phyloP scores from a whole-genome alignment of 2,329 filamentous ascomycete species.

The Ceratocystis lukuohia region DNA sequence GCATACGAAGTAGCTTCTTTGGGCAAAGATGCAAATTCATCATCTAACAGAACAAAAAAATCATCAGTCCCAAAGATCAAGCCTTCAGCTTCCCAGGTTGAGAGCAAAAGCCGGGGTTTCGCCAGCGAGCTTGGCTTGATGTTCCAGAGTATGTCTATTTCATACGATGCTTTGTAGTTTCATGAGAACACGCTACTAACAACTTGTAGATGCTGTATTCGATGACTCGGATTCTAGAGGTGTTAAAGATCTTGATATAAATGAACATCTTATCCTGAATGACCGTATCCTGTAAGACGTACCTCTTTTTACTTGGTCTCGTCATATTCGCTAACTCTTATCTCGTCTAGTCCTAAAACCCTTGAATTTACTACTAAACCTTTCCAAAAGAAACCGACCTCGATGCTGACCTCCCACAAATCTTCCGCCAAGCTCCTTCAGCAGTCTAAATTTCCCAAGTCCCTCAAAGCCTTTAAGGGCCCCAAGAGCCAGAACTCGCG shows the following conservation, averaged over 20 bases:
- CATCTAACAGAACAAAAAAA: background rate
- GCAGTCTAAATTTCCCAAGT: background rate
- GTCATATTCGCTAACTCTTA: background rate
- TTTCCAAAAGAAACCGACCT: background rate
- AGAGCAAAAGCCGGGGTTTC: background rate
- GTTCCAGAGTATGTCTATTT: background rate
- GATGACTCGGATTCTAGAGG: constrained; percentile 1
- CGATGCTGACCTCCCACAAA: background rate
- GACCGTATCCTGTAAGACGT: background rate
- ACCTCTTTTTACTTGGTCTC: background rate
- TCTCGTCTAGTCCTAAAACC: background rate
- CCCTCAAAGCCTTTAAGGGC: background rate
- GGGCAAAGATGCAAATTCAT: background rate
- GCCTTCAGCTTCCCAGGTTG: background rate
- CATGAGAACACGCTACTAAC: background rate
- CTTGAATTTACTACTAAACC: background rate
- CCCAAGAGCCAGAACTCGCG: background rate
- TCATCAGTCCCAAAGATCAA: background rate
- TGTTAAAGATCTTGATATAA: background rate
- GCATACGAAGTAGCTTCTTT: background rate
- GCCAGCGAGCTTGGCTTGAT: background rate
- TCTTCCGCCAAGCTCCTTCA: background rate
- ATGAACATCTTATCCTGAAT: background rate
- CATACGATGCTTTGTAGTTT: background rate
- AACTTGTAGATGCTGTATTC: background rate